Percentiles rank a stretch among this genome's conserved stretches.
Evolutionary conservation across 1,284 basidiomycete species (phyloP).

Genomic region (Veloporphyrellus conicus): DNA sequence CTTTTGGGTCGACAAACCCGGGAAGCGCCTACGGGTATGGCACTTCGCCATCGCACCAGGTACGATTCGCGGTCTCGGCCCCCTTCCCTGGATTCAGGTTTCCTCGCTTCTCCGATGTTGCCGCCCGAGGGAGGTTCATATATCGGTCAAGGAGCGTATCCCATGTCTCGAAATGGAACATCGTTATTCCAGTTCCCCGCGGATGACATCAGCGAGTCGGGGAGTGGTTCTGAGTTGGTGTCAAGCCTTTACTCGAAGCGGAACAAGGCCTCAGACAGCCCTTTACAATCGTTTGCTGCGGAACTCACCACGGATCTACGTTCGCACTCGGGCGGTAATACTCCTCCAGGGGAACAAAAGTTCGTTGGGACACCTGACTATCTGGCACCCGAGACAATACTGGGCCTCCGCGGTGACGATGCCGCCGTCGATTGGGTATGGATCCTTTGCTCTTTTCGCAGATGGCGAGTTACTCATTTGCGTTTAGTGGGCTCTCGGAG

Average conservation of each 20-base stretch:
- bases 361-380: conserved; percentile 98
- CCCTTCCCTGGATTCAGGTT: conserved; percentile 80
- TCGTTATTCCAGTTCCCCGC: conserved; percentile 62
- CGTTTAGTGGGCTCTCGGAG: conserved; percentile 89
- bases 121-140: conserved; percentile 73
- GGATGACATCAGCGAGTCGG: conserved; percentile 79
- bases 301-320: conserved; percentile 80
- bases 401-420: conserved; percentile 94
- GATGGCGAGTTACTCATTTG: conserved; percentile 16
- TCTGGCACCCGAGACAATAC: conserved; percentile 92
- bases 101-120: conserved; percentile 68
- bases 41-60: conserved; percentile 50
- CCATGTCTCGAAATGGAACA: conserved; percentile 54
- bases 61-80: conserved; percentile 69
- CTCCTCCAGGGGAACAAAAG: conserved; percentile 80
- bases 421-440: conserved; percentile 93
- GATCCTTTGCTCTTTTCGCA: conserved; percentile 19
- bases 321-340: conserved; percentile 54
- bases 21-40: conserved; percentile 60
- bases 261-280: conserved; percentile 61
- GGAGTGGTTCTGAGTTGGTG: conserved; percentile 76
- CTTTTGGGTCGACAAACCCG: conserved; percentile 93
- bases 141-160: conserved; percentile 64
- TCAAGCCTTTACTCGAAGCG: conserved; percentile 57
- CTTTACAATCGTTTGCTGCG: conserved; percentile 74